phyloP scores from a whole-genome alignment of 306 rosid species.

The Vicia villosa region DNA sequence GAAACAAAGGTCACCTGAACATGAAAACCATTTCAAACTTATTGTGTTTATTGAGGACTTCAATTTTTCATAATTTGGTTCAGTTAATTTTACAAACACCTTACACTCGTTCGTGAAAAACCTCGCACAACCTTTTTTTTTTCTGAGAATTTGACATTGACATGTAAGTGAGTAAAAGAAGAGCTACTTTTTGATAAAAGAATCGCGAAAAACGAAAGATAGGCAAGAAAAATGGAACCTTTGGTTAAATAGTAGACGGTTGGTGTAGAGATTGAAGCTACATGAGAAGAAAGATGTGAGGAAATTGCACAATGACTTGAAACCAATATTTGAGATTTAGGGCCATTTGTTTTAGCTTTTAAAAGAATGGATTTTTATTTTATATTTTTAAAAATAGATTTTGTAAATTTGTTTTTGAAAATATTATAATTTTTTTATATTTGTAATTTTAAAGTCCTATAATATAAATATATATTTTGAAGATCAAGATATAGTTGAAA shows the following conservation, averaged over 20 bases:
- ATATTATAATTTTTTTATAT: no score
- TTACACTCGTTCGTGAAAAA: constrained; percentile 16
- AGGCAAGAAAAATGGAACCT: constrained; percentile 30
- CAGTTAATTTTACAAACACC: constrained; percentile 27
- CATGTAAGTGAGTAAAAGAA: not conserved
- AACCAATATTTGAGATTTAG: no score
- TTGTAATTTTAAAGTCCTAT: no score
- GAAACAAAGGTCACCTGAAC: constrained; percentile 3
- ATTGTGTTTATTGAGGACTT: not conserved
- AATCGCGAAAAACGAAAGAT: not conserved
- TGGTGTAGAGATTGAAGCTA: not conserved
- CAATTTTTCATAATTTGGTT: not conserved
- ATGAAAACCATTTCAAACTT: not conserved
- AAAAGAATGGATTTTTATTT: no score
- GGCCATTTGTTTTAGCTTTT: no score
- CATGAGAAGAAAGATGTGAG: not conserved
- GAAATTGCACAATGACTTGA: not conserved
- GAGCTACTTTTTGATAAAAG: not conserved
- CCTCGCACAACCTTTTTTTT: not conserved
- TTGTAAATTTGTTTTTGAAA: no score
- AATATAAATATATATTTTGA: no score
- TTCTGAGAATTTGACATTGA: not conserved
- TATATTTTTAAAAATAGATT: no score
- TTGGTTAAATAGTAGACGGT: not conserved
- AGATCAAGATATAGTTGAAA: no score